Base-by-base conservation (phyloP, 495 filamentous ascomycete species). In the Terfezia boudieri region DNA sequence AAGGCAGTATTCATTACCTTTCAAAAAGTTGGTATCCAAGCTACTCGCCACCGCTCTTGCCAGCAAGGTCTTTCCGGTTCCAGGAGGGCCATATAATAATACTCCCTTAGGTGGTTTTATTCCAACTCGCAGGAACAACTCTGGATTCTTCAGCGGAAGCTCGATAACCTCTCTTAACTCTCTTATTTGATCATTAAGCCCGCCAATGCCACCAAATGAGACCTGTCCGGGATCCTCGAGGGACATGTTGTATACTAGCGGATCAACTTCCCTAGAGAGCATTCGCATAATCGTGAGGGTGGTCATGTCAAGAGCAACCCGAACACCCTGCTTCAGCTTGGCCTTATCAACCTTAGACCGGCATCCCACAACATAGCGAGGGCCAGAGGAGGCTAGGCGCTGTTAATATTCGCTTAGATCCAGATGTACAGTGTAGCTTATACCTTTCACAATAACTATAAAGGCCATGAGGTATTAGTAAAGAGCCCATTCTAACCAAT, bases 241-340 rank as follows among this genome's bases (percentile, higher is more conserved):
- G 46, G 92, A 99, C 92, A 99, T 99, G 73, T 95, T 99, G 76
- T 99, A 99, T 52, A 99, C 92, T 59, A 96, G 71, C 16, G 92
- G 92, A 66, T 99, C 92, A 59, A 99, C 92, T 72, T 99, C 92
- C 60, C 92, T 84, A 43, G 92, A 92, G 43, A 99, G 71, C 92
- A 99, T 99, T 56, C 92, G 84, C 92, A 99, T 99, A 69, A 99
- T 99, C 32, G 92, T 99, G 58, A 99, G 81, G 14, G 92, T 99
- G 38, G 92, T 99, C 92, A 99, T 99, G 67, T 99, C 92, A 54
- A 99, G 83, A 48, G 92, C 90, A 56, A 99, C 92, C 61, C 92
- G 86, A 4, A 88, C 94, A 58, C 92, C 92, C 70, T 99, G 92
- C 74, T 95, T 95, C 61, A 99, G 73, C 73, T 94, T 94, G 53